These are phyloP conservation scores for Trichoderma endophyticum DNA, from an alignment of 2,329 filamentous ascomycete genomes.

Conservation along the genomic window DNA sequence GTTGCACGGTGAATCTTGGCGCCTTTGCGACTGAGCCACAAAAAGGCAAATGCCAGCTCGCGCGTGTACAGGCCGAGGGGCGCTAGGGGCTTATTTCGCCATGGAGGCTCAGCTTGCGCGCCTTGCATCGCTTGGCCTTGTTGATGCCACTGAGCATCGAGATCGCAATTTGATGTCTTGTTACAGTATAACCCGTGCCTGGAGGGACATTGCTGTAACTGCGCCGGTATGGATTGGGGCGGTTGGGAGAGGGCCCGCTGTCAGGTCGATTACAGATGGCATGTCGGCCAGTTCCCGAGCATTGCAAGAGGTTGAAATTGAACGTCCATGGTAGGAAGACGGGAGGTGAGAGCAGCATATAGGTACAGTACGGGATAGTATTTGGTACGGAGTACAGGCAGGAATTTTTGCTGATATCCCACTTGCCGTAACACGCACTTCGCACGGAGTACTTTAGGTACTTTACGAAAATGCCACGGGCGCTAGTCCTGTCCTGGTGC, in stretches of 20 bases:
- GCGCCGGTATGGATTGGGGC: neutral
- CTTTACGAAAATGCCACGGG: constrained; percentile 4
- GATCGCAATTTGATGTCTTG: neutral
- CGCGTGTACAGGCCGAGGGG: neutral
- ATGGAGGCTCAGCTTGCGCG: constrained; percentile 2
- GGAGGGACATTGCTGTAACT: neutral
- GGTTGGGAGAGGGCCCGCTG: neutral
- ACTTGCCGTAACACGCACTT: neutral
- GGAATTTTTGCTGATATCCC: neutral
- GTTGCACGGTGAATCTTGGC: neutral
- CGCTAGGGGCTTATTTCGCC: neutral
- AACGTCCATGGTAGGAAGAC: neutral
- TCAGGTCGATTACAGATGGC: neutral
- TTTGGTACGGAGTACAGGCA: neutral
- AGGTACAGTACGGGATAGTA: neutral
- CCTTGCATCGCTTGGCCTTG: neutral
- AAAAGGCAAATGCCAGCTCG: neutral
- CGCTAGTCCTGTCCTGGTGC: neutral
- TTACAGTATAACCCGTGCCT: neutral
- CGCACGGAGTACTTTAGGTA: neutral
- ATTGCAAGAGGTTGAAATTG: neutral
- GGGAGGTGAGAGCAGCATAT: neutral
- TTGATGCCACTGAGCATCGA: neutral
- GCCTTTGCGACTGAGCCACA: neutral
- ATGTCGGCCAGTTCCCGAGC: constrained; percentile 6